Evolutionary conservation across 371 early-diverging fungal species (phyloP), one percentile per base, ranked within the genome.

Genomic region (Polyrhizophydium stewartii): DNA sequence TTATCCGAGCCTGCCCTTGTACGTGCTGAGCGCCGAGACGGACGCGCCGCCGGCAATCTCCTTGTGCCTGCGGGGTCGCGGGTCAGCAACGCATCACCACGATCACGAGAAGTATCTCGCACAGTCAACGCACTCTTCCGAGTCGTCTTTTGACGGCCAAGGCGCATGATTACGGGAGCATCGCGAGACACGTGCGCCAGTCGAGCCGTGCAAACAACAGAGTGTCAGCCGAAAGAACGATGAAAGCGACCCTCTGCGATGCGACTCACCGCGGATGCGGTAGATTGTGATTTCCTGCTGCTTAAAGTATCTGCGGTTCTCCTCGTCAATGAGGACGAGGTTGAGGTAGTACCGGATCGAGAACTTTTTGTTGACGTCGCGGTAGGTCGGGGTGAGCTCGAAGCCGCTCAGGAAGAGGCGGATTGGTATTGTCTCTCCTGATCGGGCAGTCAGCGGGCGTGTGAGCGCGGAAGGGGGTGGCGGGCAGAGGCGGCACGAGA

Each of bases 361-460:
- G 75, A 95, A 97, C 74, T 92, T 93, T 77, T 94, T 97, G 85
- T 98, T 97, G 32, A 98, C 89, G 56, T 89, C 89, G 17, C 86
- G 72, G 69, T 83, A 89, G 13, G 89, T 87, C 38, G 94, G 94
- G 13, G 94, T 97, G 63, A 98, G 79, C 64, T 98, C 97, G 62
- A 97, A 97, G 2, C 96, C 97, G 61, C 90, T 90, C 45, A 98
- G 81, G 77, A 97, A 97, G 53, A 97, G 79, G 40, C 97, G 90
- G 65, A 98, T 97, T 41, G 97, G 99, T 59, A 98, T 96, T 2
- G 95, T 95, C 70, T 98, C 97, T n/a, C 95, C 87, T 84, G 47
- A 27, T 35, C 35, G 13, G 7, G 13, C 35, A 10, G 38, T 37
- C 38, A 16, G 38, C 16, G 16, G 10, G 10, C 38, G 38, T 43